A percentile compares a stretch with the other conserved stretches of the same genome.
Conservation (phyloP, 1,284 basidiomycete species). For the Ustilago crameri region DNA sequence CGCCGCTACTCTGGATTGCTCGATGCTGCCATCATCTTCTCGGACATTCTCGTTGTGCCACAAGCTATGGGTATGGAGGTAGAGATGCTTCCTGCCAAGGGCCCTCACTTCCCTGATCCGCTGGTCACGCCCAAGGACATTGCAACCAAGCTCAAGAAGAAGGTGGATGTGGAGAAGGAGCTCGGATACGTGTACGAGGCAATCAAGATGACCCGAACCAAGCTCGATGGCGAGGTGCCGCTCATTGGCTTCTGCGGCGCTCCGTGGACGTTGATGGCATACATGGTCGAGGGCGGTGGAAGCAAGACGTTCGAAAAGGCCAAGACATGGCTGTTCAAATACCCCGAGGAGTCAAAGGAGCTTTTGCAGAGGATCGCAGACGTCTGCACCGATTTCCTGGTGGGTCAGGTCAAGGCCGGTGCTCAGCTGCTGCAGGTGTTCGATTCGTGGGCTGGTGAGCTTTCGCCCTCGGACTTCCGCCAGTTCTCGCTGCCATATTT, state of each 20-base stretch:
- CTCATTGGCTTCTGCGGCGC: conserved; percentile 67
- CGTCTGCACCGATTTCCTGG: conserved; percentile 65
- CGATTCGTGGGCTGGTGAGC: conserved; percentile 68
- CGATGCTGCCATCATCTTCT: conserved; percentile 68
- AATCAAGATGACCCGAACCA: conserved; percentile 59
- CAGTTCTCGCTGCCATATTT: conserved; percentile 65
- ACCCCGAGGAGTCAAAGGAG: conserved; percentile 64
- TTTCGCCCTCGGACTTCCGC: conserved; percentile 66
- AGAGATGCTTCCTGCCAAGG: conserved; percentile 66
- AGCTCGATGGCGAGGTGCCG: conserved; percentile 66
- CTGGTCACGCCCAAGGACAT: conserved; percentile 63
- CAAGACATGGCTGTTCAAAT: conserved; percentile 66
- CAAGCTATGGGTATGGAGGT: conserved; percentile 68
- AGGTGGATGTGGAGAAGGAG: conserved; percentile 67
- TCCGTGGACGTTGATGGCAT: conserved; percentile 68
- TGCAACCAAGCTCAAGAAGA: conserved; percentile 56
- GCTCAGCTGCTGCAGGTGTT: conserved; percentile 67
- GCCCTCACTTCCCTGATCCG: conserved; percentile 65
- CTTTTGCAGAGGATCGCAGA: conserved; percentile 64
- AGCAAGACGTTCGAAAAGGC: conserved; percentile 66
- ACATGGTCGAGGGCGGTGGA: conserved; percentile 68
- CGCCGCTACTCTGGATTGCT: conserved; percentile 64
- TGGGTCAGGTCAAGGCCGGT: conserved; percentile 65
- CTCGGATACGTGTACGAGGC: conserved; percentile 67
- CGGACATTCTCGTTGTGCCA: conserved; percentile 67